These are phyloP conservation scores for Daldinia childiae DNA, from an alignment of 495 filamentous ascomycete genomes.

Conservation along the genomic window DNA sequence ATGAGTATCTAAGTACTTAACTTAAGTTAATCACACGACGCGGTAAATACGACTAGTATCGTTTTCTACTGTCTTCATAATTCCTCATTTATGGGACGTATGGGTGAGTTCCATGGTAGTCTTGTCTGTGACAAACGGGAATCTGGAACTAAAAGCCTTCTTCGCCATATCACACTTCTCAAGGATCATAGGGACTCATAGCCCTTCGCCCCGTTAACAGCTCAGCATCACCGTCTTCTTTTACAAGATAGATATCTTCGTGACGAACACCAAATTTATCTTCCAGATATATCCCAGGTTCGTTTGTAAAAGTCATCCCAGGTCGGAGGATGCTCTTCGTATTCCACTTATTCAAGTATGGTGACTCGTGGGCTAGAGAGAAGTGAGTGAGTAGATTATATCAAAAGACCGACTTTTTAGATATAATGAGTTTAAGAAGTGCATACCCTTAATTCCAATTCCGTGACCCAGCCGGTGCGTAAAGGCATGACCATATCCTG, in stretches of 20 bases:
- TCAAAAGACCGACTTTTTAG: neutral
- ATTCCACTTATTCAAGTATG: constrained; percentile 66
- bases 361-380: constrained; percentile 60
- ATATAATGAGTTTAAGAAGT: constrained; percentile 2
- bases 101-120: neutral
- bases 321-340: constrained; percentile 48
- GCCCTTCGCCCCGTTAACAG: constrained; percentile 58
- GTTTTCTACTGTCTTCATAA: too few species aligned
- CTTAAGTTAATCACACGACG: too few species aligned
- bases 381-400: constrained; percentile 14
- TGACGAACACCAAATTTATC: constrained; percentile 64
- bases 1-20: too few species aligned
- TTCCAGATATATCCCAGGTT: constrained; percentile 64
- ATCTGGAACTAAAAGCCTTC: neutral
- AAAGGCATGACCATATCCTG: constrained; percentile 61
- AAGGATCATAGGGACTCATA: constrained; percentile 59
- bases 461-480: constrained; percentile 68
- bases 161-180: constrained; percentile 17
- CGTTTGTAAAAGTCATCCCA: constrained; percentile 66
- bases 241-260: constrained; percentile 63
- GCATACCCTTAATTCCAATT: constrained; percentile 63
- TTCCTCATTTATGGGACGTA: neutral
- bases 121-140: too few species aligned
- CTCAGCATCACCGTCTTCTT: constrained; percentile 54
- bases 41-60: too few species aligned